Evolutionary conservation across 345 rosid species (phyloP), one percentile per base, ranked within the genome.

Genomic region (Iberis pinnata): DNA sequence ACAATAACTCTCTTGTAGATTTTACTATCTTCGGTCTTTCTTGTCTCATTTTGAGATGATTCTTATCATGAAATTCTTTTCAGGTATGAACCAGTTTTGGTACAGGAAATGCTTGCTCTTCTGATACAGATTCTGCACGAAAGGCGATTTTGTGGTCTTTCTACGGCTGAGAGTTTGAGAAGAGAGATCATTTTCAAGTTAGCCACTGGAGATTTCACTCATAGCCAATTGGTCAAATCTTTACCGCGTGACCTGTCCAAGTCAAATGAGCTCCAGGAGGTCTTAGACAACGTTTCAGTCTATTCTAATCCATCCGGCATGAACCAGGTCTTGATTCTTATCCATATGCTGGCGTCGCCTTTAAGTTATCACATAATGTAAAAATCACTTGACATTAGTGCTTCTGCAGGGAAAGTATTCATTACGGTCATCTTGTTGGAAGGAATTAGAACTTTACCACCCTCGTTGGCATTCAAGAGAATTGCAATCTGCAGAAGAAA

Each of bases 401-500:
- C 60, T 10, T 37, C 61, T 44, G 41, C 68, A 92, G 98, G 98
- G 98, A 31, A 83, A 59, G 72, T 92, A 88, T 75, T 81, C 95
- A 29, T 63, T 92, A 54, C 76, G 77, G 37, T 60, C 86, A 80
- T 53, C 76, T 48, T 78, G 67, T 45, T 92, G 98, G 98, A 81
- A 83, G 74, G 96, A 92, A 75, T 74, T 92, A 74, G 97, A 92
- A 73, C 75, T 92, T 26, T 92, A 83, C 73, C 88, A 88, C 60
- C 95, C 90, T 63, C 90, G 88, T 38, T 83, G 96, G 95, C 79
- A 73, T 74, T 76, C 76, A 1, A 78, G 95, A 70, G 95, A 92
- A 57, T 68, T 92, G 76, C 98, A 92, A 76, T 73, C 72, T 59
- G 97, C 97, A 26, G 95, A 92, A 76, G 98, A 92, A 78, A 88